Conservation (phyloP, 352 stramenopile genomes). For the Globisporangium solare region DNA sequence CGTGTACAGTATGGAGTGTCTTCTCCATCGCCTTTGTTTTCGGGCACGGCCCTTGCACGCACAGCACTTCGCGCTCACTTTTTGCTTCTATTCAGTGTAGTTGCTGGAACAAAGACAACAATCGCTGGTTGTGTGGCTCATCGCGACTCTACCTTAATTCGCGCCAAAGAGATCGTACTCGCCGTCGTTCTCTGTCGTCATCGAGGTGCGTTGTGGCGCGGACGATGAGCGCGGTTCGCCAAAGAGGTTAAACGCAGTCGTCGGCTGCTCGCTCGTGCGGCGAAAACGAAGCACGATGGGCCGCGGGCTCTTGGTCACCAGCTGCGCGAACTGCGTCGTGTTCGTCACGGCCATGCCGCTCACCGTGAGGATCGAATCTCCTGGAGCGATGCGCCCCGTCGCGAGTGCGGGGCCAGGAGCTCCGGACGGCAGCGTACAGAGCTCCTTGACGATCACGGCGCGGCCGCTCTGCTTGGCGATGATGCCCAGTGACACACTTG, state of each 20-base stretch:
- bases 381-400: constrained; percentile 45
- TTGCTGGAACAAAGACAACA: no score
- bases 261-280: constrained; percentile 32
- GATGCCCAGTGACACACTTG: constrained; percentile 47
- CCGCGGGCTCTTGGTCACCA: constrained; percentile 50
- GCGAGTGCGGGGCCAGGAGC: constrained; percentile 36
- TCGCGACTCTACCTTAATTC: background rate
- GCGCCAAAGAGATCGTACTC: background rate
- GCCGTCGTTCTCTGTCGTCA: background rate
- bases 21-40: no score
- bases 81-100: no score
- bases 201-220: background rate
- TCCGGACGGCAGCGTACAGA: constrained; percentile 39
- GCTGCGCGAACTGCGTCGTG: constrained; percentile 68
- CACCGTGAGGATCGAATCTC: constrained; percentile 71
- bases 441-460: constrained; percentile 71
- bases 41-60: no score
- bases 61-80: no score
- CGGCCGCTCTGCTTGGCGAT: constrained; percentile 62
- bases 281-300: constrained; percentile 73
- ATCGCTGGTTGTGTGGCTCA: no score
- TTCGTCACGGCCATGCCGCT: constrained; percentile 58
- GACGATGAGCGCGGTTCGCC: constrained; percentile 28
- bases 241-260: constrained; percentile 64
- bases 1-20: no score